phyloP scores from a whole-genome alignment of 208 protist species.

The Leishmania tarentolae region DNA sequence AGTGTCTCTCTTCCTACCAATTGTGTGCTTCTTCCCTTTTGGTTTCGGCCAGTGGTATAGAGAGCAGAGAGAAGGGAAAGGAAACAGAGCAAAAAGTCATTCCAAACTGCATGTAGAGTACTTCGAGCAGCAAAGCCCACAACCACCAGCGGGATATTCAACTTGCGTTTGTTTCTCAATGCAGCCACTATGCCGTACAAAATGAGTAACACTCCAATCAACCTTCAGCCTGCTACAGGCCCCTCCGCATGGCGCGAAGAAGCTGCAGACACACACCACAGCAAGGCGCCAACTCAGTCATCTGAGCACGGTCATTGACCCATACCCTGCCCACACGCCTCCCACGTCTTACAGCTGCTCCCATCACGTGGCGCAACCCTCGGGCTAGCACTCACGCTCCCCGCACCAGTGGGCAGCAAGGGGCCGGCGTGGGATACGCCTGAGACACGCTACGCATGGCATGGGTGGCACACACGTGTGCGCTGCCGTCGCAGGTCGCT shows the following conservation, averaged over 20 bases:
- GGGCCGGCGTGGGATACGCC: background rate
- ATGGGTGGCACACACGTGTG: background rate
- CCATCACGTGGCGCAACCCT: background rate
- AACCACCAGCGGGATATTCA: background rate
- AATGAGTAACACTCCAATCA: background rate
- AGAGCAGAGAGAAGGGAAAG: background rate
- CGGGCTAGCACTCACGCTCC: background rate
- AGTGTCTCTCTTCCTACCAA: background rate
- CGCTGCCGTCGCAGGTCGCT: background rate
- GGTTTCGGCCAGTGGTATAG: background rate
- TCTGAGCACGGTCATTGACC: background rate
- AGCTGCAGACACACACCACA: background rate
- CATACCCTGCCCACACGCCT: background rate
- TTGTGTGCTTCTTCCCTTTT: background rate
- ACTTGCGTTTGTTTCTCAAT: background rate
- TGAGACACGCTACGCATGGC: background rate
- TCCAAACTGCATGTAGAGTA: background rate
- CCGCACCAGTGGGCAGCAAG: background rate
- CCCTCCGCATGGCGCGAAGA: background rate
- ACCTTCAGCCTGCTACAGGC: background rate
- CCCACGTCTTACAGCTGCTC: background rate
- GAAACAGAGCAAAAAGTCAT: background rate
- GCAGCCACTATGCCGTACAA: background rate
- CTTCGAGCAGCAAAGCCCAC: background rate
- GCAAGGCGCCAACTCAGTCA: background rate